These are phyloP conservation scores for Lachnellula willkommii DNA, from an alignment of 2,329 filamentous ascomycete genomes.

Conservation along the genomic window DNA sequence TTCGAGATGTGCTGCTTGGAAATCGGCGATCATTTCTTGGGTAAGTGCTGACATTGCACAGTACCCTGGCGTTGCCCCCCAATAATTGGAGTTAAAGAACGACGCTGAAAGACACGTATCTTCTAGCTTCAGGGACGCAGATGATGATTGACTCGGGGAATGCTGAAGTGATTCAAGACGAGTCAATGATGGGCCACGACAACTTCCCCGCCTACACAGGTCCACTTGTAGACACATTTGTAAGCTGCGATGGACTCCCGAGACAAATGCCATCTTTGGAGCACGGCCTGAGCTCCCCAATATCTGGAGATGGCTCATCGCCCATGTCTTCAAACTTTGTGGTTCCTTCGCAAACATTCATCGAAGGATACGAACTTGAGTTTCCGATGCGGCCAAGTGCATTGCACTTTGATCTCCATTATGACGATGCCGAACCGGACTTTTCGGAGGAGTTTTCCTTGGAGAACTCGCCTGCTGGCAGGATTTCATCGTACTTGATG, in stretches of 20 bases:
- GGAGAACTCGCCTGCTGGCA: background rate
- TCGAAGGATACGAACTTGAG: conserved; percentile 15
- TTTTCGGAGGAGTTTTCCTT: conserved; percentile 1
- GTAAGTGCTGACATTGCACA: conserved; percentile 14
- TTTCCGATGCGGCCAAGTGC: conserved; percentile 14
- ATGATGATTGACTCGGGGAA: conserved; percentile 1
- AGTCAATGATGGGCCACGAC: conserved; percentile 6
- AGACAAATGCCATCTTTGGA: conserved; percentile 15
- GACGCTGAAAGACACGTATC: conserved; percentile 9
- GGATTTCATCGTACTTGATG: conserved; percentile 2
- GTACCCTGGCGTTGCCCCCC: conserved; percentile 4
- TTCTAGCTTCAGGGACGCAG: conserved; percentile 14
- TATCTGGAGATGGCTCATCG: conserved; percentile 14
- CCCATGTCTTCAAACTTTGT: conserved; percentile 20
- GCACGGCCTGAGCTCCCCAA: conserved; percentile 18
- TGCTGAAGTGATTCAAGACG: conserved; percentile 3
- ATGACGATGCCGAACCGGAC: conserved; percentile 8
- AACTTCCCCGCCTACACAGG: conserved; percentile 3
- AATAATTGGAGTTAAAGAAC: conserved; percentile 9
- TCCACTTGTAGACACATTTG: conserved; percentile 5
- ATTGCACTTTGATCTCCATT: conserved; percentile 13
- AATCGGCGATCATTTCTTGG: conserved; percentile 12
- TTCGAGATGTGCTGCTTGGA: background rate
- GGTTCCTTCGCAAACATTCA: conserved; percentile 24
- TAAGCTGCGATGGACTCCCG: conserved; percentile 8